A percentile compares a stretch with the other conserved stretches of the same genome.
phyloP scores from a whole-genome alignment of 805 yeast genomes.

The Candida ipomoeae region DNA sequence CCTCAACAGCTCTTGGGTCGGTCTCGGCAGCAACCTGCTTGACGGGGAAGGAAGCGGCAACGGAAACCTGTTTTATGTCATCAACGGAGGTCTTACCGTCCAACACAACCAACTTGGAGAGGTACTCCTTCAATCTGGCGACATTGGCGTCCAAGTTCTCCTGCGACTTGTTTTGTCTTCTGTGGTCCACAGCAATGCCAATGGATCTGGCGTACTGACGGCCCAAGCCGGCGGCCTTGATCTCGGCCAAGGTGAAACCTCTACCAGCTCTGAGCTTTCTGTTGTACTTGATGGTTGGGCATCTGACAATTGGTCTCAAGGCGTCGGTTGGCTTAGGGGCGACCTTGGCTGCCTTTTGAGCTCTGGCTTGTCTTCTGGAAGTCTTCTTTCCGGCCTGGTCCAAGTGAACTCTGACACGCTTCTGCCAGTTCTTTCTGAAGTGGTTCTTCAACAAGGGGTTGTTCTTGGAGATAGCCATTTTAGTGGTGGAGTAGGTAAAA shows the following conservation, averaged over 20 bases:
- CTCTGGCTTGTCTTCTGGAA: conserved; percentile 93
- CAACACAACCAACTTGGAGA: conserved; percentile 91
- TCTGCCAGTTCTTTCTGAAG: conserved; percentile 99
- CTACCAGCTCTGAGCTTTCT: conserved; percentile 99
- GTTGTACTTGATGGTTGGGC: conserved; percentile 98
- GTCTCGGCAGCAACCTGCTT: conserved; percentile 69
- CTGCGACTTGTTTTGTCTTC: conserved; percentile 97
- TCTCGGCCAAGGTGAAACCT: conserved; percentile 97
- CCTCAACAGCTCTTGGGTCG: conserved; percentile 86
- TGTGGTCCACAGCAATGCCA: conserved; percentile 99
- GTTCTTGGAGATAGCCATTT: conserved; percentile 94
- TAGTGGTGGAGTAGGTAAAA: conserved; percentile 14
- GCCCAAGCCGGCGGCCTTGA: conserved; percentile 94
- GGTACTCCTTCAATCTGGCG: conserved; percentile 94
- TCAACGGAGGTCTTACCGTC: conserved; percentile 63
- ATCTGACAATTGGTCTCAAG: conserved; percentile 96
- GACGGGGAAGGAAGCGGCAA: conserved; percentile 84
- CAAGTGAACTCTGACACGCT: conserved; percentile 98
- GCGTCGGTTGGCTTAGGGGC: conserved; percentile 98
- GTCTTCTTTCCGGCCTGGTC: conserved; percentile 99
- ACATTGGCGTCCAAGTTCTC: conserved; percentile 95
- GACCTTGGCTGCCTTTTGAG: conserved; percentile 84
- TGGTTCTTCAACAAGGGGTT: conserved; percentile 98
- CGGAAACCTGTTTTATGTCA: conserved; percentile 51
- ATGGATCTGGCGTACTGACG: conserved; percentile 93